Evolutionary conservation across 495 filamentous ascomycete species (phyloP).

Genomic region (Darksidea phi): DNA sequence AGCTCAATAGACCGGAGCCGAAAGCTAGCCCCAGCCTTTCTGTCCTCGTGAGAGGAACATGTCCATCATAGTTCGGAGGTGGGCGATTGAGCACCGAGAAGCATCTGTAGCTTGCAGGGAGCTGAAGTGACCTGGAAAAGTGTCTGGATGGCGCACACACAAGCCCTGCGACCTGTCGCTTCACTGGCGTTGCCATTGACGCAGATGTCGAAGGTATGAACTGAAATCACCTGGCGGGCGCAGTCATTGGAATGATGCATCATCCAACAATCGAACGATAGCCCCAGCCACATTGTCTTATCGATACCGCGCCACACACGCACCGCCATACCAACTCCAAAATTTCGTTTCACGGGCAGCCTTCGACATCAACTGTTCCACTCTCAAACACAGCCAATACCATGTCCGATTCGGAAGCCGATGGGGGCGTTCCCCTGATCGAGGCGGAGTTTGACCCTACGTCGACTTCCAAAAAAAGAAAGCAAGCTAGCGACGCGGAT

Average conservation of each 20-base stretch:
- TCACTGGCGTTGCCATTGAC: slow-evolving; percentile 23
- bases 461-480: slow-evolving; percentile 38
- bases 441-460: slow-evolving; percentile 20
- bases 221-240: neutral
- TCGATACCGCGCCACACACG: neutral
- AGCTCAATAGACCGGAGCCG: slow-evolving; percentile 76
- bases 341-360: neutral
- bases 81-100: slow-evolving; percentile 84
- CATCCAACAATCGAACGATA: neutral
- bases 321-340: neutral
- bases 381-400: slow-evolving; percentile 3
- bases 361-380: slow-evolving; percentile 6
- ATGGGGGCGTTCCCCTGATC: slow-evolving; percentile 36
- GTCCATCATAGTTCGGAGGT: slow-evolving; percentile 79
- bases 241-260: neutral
- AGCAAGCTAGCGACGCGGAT: slow-evolving; percentile 33
- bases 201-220: neutral
- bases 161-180: neutral
- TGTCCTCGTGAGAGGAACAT: slow-evolving; percentile 78
- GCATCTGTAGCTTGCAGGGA: slow-evolving; percentile 33
- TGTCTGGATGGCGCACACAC: neutral
- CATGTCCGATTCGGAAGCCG: slow-evolving; percentile 41
- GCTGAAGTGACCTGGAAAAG: slow-evolving; percentile 7
- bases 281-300: neutral
- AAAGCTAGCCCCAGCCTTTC: slow-evolving; percentile 77